Conservation (phyloP, 1,139 yeast genomes). For the Cylindricascospora bacillispora region DNA sequence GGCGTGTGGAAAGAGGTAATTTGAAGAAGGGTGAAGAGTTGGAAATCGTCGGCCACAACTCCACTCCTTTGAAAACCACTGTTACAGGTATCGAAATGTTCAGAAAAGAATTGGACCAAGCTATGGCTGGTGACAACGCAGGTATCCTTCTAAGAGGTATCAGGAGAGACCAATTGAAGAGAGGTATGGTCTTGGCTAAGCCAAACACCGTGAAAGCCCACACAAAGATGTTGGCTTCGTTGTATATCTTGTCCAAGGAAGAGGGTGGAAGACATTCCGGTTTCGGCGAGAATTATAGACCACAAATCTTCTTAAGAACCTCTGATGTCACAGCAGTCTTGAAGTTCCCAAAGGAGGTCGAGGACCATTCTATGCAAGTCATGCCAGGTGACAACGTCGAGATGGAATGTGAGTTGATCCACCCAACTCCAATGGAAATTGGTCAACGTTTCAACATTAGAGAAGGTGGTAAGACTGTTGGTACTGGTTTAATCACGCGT, state of each 20-base stretch:
- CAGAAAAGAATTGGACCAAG: slow-evolving; percentile 94
- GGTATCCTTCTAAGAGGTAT: slow-evolving; percentile 96
- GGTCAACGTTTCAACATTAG: slow-evolving; percentile 98
- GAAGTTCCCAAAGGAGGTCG: slow-evolving; percentile 83
- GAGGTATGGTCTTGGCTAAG: slow-evolving; percentile 97
- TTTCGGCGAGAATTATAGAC: slow-evolving; percentile 94
- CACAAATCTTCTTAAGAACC: slow-evolving; percentile 93
- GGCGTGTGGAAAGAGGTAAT: slow-evolving; percentile 97
- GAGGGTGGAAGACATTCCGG: slow-evolving; percentile 99
- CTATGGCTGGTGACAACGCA: slow-evolving; percentile 98
- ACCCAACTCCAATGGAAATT: slow-evolving; percentile 88
- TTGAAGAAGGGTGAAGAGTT: slow-evolving; percentile 97
- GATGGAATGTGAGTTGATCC: slow-evolving; percentile 84
- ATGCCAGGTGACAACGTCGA: slow-evolving; percentile 98
- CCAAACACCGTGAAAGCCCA: slow-evolving; percentile 89
- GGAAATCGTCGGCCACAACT: slow-evolving; percentile 88
- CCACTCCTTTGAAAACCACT: slow-evolving; percentile 78
- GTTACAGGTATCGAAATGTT: slow-evolving; percentile 99
- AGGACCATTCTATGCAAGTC: slow-evolving; percentile 78
- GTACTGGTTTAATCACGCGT: slow-evolving; percentile 95
- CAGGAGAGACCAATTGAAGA: slow-evolving; percentile 90
- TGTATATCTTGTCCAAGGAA: slow-evolving; percentile 85
- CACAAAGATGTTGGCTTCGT: slow-evolving; percentile 85
- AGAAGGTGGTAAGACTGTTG: slow-evolving; percentile 99
- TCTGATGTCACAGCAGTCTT: slow-evolving; percentile 89